Conservation (phyloP, 495 filamentous ascomycete species). For the Platismatia glauca region DNA sequence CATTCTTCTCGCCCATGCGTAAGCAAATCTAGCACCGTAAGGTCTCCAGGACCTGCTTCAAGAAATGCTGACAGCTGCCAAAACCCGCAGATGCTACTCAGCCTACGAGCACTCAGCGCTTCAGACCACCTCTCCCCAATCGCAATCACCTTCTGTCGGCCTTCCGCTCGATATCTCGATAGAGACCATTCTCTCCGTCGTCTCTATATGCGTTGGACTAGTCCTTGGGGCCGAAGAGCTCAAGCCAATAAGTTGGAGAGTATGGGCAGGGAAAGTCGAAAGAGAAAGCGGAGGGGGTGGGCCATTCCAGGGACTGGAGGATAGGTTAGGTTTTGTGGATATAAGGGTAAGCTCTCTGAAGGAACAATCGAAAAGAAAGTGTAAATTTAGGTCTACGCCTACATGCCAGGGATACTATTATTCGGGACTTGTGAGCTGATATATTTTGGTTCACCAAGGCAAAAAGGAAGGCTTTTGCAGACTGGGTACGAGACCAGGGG, state of each 20-base stretch:
- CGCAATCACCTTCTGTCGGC: slow-evolving; percentile 21
- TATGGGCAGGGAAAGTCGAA: slow-evolving; percentile 79
- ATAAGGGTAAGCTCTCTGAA: slow-evolving; percentile 47
- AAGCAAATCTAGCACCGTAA: slow-evolving; percentile 29
- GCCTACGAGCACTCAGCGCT: slow-evolving; percentile 74
- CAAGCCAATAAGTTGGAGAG: slow-evolving; percentile 70
- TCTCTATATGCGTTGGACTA: slow-evolving; percentile 60
- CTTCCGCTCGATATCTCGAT: slow-evolving; percentile 65
- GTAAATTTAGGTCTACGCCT: background rate
- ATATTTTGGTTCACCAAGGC: slow-evolving; percentile 35
- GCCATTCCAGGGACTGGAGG: slow-evolving; percentile 47
- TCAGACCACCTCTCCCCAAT: slow-evolving; percentile 45
- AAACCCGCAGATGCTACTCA: slow-evolving; percentile 62
- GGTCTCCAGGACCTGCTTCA: background rate
- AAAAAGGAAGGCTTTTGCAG: slow-evolving; percentile 66
- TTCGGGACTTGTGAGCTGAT: background rate
- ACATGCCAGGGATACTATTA: too few species aligned
- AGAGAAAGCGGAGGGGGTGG: slow-evolving; percentile 44
- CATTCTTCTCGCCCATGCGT: slow-evolving; percentile 65
- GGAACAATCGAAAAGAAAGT: background rate
- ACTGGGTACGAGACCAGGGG: slow-evolving; percentile 52
- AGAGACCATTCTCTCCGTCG: slow-evolving; percentile 53
- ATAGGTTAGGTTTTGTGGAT: slow-evolving; percentile 58
- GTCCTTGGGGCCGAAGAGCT: slow-evolving; percentile 60
- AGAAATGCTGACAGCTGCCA: slow-evolving; percentile 5